These are phyloP conservation scores for Pseudogymnoascus sp. DNA, from an alignment of 2,329 filamentous ascomycete species.

Conservation along the genomic window DNA sequence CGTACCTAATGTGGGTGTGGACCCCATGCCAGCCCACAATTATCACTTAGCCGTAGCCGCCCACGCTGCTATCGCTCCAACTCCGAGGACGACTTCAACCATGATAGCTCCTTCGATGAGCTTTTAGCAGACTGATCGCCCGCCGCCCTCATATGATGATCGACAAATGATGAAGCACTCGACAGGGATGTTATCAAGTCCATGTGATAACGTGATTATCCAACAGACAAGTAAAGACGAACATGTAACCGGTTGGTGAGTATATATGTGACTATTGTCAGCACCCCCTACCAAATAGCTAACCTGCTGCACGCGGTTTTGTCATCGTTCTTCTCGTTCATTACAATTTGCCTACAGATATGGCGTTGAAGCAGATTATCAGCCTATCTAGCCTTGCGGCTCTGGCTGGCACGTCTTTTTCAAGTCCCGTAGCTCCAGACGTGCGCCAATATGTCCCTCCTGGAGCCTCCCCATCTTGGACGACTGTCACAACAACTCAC, in stretches of 20 bases:
- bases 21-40: background rate
- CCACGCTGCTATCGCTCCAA: background rate
- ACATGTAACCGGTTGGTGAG: background rate
- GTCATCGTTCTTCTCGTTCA: background rate
- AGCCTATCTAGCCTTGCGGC: background rate
- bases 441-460: background rate
- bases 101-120: background rate
- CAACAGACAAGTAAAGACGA: background rate
- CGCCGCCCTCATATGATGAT: background rate
- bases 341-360: background rate
- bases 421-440: background rate
- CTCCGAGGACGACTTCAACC: background rate
- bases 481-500: background rate
- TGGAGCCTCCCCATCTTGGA: background rate
- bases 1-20: background rate
- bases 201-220: background rate
- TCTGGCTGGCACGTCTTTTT: background rate
- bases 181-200: background rate
- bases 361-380: background rate
- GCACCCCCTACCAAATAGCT: background rate
- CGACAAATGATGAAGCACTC: background rate
- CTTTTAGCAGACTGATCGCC: background rate
- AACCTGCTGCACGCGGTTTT: background rate
- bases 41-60: background rate
- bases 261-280: background rate